These are phyloP conservation scores for Umbilicaria muhlenbergii DNA, from an alignment of 495 filamentous ascomycete species.

Conservation along the genomic window DNA sequence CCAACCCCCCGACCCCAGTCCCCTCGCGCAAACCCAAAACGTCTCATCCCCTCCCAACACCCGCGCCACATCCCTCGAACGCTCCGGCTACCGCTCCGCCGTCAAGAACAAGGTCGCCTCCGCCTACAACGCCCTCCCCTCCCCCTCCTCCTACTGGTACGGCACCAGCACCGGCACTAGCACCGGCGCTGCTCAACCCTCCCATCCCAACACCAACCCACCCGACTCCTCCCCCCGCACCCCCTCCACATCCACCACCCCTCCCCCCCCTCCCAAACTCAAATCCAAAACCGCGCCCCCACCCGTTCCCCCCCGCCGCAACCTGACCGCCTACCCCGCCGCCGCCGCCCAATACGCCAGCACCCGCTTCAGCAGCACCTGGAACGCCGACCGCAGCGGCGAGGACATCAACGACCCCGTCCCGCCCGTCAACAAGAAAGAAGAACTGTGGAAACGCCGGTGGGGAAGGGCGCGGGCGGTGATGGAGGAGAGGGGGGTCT, in stretches of 20 bases:
- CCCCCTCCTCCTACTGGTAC: slow-evolving; percentile 14
- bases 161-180: slow-evolving; percentile 2
- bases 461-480: slow-evolving; percentile 60
- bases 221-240: slow-evolving; percentile 21
- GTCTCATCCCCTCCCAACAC: slow-evolving; percentile 16
- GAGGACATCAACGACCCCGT: slow-evolving; percentile 5
- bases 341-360: slow-evolving; percentile 27
- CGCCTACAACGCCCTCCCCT: slow-evolving; percentile 33
- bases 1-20: slow-evolving; percentile 8
- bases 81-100: slow-evolving; percentile 17
- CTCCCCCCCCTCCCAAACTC: background rate
- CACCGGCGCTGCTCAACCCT: no score
- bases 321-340: slow-evolving; percentile 24
- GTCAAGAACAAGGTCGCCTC: slow-evolving; percentile 23
- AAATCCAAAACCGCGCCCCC: slow-evolving; percentile 2
- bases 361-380: slow-evolving; percentile 13
- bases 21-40: slow-evolving; percentile 16
- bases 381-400: slow-evolving; percentile 10
- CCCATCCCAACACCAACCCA: slow-evolving; percentile 5
- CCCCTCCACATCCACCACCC: slow-evolving; percentile 1
- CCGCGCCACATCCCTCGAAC: slow-evolving; percentile 17
- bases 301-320: slow-evolving; percentile 13
- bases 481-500: slow-evolving; percentile 51
- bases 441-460: slow-evolving; percentile 68
- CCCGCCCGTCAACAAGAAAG: slow-evolving; percentile 48